Base-by-base conservation (phyloP, 352 stramenopile genomes). In the Phytopythium montanum region DNA sequence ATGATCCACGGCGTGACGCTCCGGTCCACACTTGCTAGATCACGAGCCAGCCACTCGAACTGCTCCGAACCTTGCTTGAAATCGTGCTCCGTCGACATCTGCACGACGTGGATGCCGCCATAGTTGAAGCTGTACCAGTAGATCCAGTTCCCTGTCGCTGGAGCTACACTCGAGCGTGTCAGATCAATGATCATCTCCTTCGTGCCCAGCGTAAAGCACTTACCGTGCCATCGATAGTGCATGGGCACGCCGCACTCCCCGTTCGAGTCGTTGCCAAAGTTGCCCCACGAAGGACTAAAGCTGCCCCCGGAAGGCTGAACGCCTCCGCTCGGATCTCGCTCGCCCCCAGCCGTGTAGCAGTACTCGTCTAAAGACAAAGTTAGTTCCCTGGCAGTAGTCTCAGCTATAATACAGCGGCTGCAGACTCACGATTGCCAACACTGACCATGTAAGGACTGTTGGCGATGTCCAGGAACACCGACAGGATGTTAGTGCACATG, bases 111-210 rank as follows among this genome's bases (percentile, higher is more conserved):
- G 28, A 98, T 68, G 13, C 79, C 81, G 2, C 66, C 77, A 56
- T 96, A 94, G 53, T 96, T 66, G 59, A 96, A 97, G n/a, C 83
- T 96, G 71, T 97, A 91, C 86, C 88, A 94, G 60, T 88, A 93
- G 55, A 92, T 72, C 53, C 67, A 78, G 23, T 88, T 83, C 10
- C 82, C 82, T 16, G 68, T 92, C 6, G 76, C 69, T 5, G 82
- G 82, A 28, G 63, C 81, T 92, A 28, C 29, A 61, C 52, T 59
- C 48, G 42, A 28, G 4, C 12, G 25, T 38, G 25, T 55, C 54
- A 71, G 38, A 28, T 51, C 18, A 31, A 1, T 56, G 25, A 33
- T 48, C 3, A 7, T 49, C 25, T 10, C 59, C 38, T 5, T 2
- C 12, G 42, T 49, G 21, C 3, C 12, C 23, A 16, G 12, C 44